phyloP scores from a whole-genome alignment of 2,329 filamentous ascomycete species.

The Thermoascus crustaceus region DNA sequence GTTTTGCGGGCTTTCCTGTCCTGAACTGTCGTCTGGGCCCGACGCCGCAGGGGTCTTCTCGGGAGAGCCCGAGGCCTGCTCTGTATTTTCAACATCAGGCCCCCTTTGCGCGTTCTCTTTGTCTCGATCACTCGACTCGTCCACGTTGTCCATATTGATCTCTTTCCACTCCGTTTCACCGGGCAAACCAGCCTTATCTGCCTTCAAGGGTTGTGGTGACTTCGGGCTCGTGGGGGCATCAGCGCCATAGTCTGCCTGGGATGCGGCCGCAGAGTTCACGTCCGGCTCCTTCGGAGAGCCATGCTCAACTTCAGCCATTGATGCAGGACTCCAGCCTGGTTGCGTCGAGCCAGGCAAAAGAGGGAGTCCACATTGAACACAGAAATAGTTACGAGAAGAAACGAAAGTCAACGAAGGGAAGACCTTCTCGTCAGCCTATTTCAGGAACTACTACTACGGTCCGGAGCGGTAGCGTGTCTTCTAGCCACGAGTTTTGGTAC shows the following conservation, averaged over 20 bases:
- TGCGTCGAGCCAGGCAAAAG: constrained; percentile 16
- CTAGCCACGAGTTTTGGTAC: constrained; percentile 9
- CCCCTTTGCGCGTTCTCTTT: constrained; percentile 6
- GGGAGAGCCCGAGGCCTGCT: constrained; percentile 18
- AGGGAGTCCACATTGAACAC: constrained; percentile 21
- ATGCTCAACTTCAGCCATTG: constrained; percentile 36
- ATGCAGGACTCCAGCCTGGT: constrained; percentile 30
- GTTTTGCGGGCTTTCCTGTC: constrained; percentile 10
- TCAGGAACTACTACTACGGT: neutral
- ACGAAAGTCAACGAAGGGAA: constrained; percentile 11
- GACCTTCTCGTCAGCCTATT: constrained; percentile 3
- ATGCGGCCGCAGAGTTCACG: constrained; percentile 17
- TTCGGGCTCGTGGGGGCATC: constrained; percentile 19
- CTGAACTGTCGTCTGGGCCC: constrained; percentile 13
- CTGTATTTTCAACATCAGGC: constrained; percentile 15
- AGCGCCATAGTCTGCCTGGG: constrained; percentile 20
- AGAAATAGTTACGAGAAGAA: constrained; percentile 9
- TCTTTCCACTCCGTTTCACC: constrained; percentile 22
- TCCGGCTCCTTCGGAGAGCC: constrained; percentile 24
- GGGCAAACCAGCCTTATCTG: constrained; percentile 24
- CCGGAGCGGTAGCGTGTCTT: constrained; percentile 11
- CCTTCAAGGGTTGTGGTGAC: constrained; percentile 17
- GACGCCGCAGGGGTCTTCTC: constrained; percentile 16
- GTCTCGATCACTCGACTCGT: constrained; percentile 7
- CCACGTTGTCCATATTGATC: constrained; percentile 15